Base-by-base conservation (phyloP, 1,284 basidiomycete species). In the Malassezia psittaci region DNA sequence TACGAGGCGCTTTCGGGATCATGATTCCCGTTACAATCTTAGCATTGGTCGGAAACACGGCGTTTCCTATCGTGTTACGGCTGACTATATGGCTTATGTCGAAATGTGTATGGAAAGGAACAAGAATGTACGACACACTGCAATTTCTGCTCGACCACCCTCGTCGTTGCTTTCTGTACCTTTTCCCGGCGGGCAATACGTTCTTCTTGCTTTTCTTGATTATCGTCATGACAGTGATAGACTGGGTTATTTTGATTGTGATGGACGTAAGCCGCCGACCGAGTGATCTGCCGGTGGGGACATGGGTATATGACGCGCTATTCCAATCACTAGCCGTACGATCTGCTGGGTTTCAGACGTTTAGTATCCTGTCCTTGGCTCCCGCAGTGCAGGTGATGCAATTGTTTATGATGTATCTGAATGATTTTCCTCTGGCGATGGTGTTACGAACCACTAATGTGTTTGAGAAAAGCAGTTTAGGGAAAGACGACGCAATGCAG, bases 401-500 rank as follows among this genome's bases (percentile, higher is more conserved):
- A 74, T 83, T 72, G 44, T 35, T 72, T 43, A 73, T 74, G 70
- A 93, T 93, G 88, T 75, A 75, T 33, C 60, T 75, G 56, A 60
- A 66, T 38, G 69, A 73, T 21, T 80, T 79, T 61, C 80, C 80
- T 11, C 77, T 82, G 40, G 81, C 81, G 16, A 72, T 82, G 52
- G 85, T 84, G 64, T 88, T 98, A 10, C 86, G 91, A n/a, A 83
- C 87, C n/a, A 96, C 93, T 18, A 96, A 96, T 75, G 93, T 96
- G 0, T 96, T 96, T 75, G 93, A 98, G 74, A 90, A 96, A 67
- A 83, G 67, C 51, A 66, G 65, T 19, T 59, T 75, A 2, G 72
- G 73, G 6, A 63, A 71, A 11, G 71, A 61, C 44, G 57, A 60
- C 40, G 24, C 24, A 29, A 29, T 29, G 24, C 24, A 29, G 7